These are phyloP conservation scores for Phytophthora cryptogea DNA, from an alignment of 352 stramenopile genomes.

Conservation along the genomic window DNA sequence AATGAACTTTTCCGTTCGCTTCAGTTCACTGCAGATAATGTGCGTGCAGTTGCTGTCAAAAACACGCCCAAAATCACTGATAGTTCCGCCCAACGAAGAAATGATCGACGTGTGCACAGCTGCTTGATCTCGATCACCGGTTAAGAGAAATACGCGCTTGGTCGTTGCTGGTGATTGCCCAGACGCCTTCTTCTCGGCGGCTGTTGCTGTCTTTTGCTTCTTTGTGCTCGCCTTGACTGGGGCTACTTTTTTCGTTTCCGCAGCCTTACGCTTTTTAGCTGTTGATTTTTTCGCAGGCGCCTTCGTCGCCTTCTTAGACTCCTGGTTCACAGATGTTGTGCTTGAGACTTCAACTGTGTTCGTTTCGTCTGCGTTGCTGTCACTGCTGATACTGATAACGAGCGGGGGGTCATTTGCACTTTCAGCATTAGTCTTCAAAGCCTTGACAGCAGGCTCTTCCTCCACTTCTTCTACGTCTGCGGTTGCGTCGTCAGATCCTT, in stretches of 20 bases:
- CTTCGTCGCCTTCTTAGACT: conserved; percentile 24
- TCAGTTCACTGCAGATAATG: conserved; percentile 88
- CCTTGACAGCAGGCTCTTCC: conserved; percentile 26
- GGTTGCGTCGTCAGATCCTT: conserved; percentile 15
- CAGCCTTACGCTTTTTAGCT: conserved; percentile 35
- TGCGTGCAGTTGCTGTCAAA: conserved; percentile 80
- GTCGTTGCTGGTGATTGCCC: conserved; percentile 12
- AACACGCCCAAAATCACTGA: conserved; percentile 67
- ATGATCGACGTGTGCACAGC: conserved; percentile 81
- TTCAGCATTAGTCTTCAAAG: conserved; percentile 14
- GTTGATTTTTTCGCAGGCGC: conserved; percentile 23
- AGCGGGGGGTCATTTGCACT: conserved; percentile 20
- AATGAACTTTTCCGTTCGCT: conserved; percentile 89
- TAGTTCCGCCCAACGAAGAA: conserved; percentile 56
- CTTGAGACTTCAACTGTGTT: conserved; percentile 7
- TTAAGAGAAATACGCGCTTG: conserved; percentile 72
- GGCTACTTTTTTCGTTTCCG: conserved; percentile 18
- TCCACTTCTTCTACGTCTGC: conserved; percentile 24
- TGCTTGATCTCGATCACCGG: conserved; percentile 71
- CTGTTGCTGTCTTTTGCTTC: conserved; percentile 39
- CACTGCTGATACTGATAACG: conserved; percentile 27
- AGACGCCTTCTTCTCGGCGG: conserved; percentile 7
- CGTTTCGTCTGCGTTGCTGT: conserved; percentile 31
- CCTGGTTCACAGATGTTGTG: conserved; percentile 4
- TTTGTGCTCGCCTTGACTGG: conserved; percentile 26